A percentile compares a stretch with the other conserved stretches of the same genome.
Conservation (phyloP, 495 filamentous ascomycete species). For the Aspergillus panamensis region DNA sequence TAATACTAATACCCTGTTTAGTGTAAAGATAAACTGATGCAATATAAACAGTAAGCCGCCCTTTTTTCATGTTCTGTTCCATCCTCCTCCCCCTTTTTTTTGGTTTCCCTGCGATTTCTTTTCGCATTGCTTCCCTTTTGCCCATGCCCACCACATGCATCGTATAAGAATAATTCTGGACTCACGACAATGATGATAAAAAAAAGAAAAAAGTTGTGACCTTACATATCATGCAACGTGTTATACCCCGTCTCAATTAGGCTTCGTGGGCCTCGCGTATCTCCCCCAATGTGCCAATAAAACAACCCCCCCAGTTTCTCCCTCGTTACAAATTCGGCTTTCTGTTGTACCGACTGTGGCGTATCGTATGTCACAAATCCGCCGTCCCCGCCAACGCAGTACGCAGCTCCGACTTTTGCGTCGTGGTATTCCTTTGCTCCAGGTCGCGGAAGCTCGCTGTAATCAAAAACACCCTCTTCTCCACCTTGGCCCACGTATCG, state of each 20-base stretch:
- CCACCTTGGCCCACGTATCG: constrained; percentile 61
- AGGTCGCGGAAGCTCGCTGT: constrained; percentile 68
- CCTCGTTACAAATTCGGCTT: constrained; percentile 75
- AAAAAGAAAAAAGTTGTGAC: background rate
- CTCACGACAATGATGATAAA: background rate
- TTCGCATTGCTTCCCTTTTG: too few species aligned
- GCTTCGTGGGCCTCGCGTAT: constrained; percentile 64
- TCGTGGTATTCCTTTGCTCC: constrained; percentile 69
- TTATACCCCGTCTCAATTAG: constrained; percentile 73
- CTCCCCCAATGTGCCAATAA: constrained; percentile 87
- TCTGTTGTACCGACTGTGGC: constrained; percentile 75
- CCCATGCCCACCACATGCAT: too few species aligned
- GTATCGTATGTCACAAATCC: constrained; percentile 89
- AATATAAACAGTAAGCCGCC: constrained; percentile 1
- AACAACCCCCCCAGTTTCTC: constrained; percentile 78
- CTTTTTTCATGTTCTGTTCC: background rate
- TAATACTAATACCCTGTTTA: background rate
- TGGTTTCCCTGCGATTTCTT: too few species aligned
- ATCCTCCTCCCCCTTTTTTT: background rate
- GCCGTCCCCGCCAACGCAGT: constrained; percentile 74
- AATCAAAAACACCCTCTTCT: constrained; percentile 81
- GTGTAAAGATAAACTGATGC: background rate
- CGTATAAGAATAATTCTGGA: background rate
- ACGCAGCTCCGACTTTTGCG: constrained; percentile 64
- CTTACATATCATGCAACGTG: constrained; percentile 57